Evolutionary conservation across 805 yeast species (phyloP), one percentile per base, ranked within the genome.

Genomic region (Lachancea cidri): DNA sequence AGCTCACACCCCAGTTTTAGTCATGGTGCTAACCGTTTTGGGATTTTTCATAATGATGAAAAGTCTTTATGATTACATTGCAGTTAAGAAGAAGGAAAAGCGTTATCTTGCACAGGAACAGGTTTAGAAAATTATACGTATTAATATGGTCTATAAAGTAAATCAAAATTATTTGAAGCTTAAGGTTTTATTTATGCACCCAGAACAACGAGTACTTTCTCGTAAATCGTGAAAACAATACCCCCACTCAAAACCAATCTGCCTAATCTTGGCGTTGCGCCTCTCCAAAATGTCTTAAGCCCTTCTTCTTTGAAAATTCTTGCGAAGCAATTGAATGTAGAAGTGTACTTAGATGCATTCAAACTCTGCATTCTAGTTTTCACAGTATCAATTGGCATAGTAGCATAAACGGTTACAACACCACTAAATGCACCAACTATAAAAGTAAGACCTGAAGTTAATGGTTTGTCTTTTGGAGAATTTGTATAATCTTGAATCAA

Each of bases 331-430:
- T 91, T 76, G 31, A 83, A 16, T 0, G 97, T 89, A 35, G 88
- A 77, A 1, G 74, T 61, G 66, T 91, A 93, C 55, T 73, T 65
- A 38, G 74, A 73, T 5, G 96, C 85, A 27, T 86, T 89, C 49
- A 91, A 73, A 16, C 95, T 82, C 69, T 91, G 98, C 96, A 91
- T 91, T 64, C 98, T 77, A 1, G 98, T 93, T 68, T 91, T 91
- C 46, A 88, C 95, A 1, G 96, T 88, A 58, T 88, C 96, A 32
- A 88, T 83, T 6, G 96, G 96, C 96, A 88, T 88, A 2, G 96
- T 88, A 3, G 93, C 70, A 64, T 88, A 88, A 8, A 88, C 96
- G 0, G 96, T 88, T 39, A 88, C 79, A 33, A 83, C 72, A 34
- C 96, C 96, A 2, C 96, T 89, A 56, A 86, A 75, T 3, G 95